These are phyloP conservation scores for Gastrolobium bilobum DNA, from an alignment of 306 rosid species.

Conservation along the genomic window DNA sequence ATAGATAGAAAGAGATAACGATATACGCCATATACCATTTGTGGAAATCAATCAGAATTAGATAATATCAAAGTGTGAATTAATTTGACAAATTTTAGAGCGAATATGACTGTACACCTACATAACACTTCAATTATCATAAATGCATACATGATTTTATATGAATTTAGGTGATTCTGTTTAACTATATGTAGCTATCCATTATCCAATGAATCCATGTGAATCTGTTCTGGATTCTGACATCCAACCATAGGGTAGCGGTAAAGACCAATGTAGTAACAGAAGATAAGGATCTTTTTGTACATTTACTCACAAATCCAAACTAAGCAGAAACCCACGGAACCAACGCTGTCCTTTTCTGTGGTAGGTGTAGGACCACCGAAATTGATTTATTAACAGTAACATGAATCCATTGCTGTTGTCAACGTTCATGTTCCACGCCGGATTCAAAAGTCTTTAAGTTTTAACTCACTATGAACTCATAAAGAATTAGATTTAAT, in stretches of 20 bases:
- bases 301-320: neutral
- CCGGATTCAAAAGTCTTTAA: neutral
- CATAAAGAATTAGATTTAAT: neutral
- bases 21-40: neutral
- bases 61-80: neutral
- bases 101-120: neutral
- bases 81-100: neutral
- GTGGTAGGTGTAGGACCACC: neutral
- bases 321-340: conserved; percentile 1
- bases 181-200: neutral
- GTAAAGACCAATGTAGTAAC: neutral
- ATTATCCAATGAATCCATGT: neutral
- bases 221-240: conserved; percentile 14
- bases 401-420: conserved; percentile 13
- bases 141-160: neutral
- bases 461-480: neutral
- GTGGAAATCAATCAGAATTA: neutral
- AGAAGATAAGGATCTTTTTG: neutral
- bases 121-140: neutral
- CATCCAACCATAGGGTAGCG: neutral
- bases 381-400: neutral
- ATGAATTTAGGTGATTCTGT: neutral
- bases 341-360: conserved; percentile 14
- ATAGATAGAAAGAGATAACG: neutral
- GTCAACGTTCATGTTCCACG: conserved; percentile 29